Evolutionary conservation across 345 rosid genomes (phyloP).

Genomic region (Trapa bicornis): DNA sequence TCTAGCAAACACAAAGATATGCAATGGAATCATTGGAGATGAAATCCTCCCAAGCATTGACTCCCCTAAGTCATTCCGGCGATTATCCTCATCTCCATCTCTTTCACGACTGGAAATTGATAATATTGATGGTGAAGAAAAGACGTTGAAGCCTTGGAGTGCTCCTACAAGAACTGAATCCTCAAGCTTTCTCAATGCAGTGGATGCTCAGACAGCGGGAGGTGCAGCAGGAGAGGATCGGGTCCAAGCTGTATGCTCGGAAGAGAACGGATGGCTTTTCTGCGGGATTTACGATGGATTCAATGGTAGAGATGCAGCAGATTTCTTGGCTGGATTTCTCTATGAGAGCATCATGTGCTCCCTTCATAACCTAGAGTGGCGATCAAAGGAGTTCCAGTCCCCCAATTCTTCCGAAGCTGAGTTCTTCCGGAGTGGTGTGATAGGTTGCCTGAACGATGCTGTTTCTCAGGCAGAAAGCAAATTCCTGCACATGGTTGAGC

Average conservation of each 20-base stretch:
- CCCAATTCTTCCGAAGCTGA: slow-evolving; percentile 1
- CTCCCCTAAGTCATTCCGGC: slow-evolving; percentile 16
- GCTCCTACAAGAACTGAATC: slow-evolving; percentile 11
- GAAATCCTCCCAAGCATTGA: slow-evolving; percentile 19
- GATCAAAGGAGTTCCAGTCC: slow-evolving; percentile 1
- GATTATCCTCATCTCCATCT: slow-evolving; percentile 15
- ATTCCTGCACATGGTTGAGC: slow-evolving; percentile 12
- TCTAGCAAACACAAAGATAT: slow-evolving; percentile 17
- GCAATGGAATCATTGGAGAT: slow-evolving; percentile 16
- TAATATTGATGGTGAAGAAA: slow-evolving; percentile 3
- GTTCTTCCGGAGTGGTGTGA: slow-evolving; percentile 9
- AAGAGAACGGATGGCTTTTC: slow-evolving; percentile 18
- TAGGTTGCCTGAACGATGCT: slow-evolving; percentile 10
- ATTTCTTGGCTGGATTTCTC: slow-evolving; percentile 13
- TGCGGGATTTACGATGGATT: slow-evolving; percentile 21
- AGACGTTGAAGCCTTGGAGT: background rate
- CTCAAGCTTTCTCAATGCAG: slow-evolving; percentile 11
- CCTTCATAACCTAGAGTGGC: slow-evolving; percentile 15
- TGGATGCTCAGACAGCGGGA: slow-evolving; percentile 16
- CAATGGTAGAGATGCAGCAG: slow-evolving; percentile 20
- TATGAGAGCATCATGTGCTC: slow-evolving; percentile 12
- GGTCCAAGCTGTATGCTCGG: slow-evolving; percentile 19
- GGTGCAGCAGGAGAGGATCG: slow-evolving; percentile 22
- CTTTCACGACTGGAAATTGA: slow-evolving; percentile 11
- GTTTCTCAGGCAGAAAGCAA: slow-evolving; percentile 10